phyloP scores from a whole-genome alignment of 441 rosid species.

The Gossypium schwendimanii region DNA sequence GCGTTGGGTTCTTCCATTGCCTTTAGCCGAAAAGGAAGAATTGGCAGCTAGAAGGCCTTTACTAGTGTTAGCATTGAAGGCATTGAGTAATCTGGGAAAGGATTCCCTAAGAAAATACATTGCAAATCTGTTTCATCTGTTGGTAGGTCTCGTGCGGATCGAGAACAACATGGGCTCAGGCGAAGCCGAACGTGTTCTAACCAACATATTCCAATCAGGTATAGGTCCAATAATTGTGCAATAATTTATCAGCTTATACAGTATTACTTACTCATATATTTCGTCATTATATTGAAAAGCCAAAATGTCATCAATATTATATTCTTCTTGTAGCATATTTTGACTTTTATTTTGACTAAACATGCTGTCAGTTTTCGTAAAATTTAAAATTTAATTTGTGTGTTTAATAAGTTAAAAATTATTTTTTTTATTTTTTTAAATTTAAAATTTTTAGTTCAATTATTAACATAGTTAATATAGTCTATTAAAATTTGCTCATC shows the following conservation, averaged over 20 bases:
- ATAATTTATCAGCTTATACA: slow-evolving; percentile 14
- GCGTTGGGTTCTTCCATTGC: slow-evolving; percentile 67
- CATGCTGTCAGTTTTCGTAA: too few relatives aligned
- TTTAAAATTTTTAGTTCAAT: too few relatives aligned
- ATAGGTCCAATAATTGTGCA: slow-evolving; percentile 59
- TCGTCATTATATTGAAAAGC: background rate
- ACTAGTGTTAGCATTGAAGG: slow-evolving; percentile 53
- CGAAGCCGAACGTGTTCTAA: slow-evolving; percentile 57
- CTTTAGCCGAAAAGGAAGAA: slow-evolving; percentile 70
- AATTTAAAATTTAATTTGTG: too few relatives aligned
- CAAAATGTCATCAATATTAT: background rate
- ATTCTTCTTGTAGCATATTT: too few relatives aligned
- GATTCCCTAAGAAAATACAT: slow-evolving; percentile 51
- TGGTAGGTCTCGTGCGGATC: slow-evolving; percentile 72
- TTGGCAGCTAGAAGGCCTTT: slow-evolving; percentile 63
- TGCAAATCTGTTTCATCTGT: slow-evolving; percentile 51
- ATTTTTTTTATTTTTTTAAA: too few relatives aligned
- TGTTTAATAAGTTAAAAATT: too few relatives aligned
- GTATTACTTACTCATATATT: background rate
- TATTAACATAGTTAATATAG: too few relatives aligned
- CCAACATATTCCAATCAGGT: slow-evolving; percentile 60
- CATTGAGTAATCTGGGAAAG: slow-evolving; percentile 42
- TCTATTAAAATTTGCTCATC: too few relatives aligned
- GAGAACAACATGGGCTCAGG: slow-evolving; percentile 60
- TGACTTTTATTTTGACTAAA: too few relatives aligned